Conservation (phyloP, 345 rosid species). For the Arabidopsis suecica region DNA sequence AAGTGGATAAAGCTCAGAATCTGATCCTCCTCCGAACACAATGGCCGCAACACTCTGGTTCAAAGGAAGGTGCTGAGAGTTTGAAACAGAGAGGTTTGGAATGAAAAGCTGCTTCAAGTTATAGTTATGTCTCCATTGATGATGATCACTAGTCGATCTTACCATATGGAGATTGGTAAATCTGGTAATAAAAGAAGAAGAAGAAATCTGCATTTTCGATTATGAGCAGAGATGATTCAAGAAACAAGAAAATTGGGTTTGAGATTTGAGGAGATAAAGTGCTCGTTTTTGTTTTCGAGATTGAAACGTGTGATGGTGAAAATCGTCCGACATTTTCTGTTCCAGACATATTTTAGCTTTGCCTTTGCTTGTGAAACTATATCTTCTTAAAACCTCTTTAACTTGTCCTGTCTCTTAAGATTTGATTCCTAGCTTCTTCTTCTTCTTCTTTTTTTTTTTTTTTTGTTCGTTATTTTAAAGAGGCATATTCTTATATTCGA, state of each 20-base stretch:
- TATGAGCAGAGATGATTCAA: slow-evolving; percentile 30
- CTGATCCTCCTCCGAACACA: slow-evolving; percentile 77
- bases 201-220: slow-evolving; percentile 41
- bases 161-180: slow-evolving; percentile 32
- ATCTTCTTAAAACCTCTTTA: slow-evolving; percentile 40
- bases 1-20: slow-evolving; percentile 70
- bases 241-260: neutral
- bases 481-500: slow-evolving; percentile 5
- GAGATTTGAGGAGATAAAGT: slow-evolving; percentile 37
- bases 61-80: slow-evolving; percentile 48
- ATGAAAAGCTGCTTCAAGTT: slow-evolving; percentile 35
- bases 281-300: slow-evolving; percentile 16
- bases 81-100: slow-evolving; percentile 45
- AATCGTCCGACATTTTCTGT: slow-evolving; percentile 46
- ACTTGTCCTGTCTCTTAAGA: slow-evolving; percentile 30
- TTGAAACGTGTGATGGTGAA: slow-evolving; percentile 39
- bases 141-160: slow-evolving; percentile 30
- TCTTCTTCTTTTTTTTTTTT: neutral
- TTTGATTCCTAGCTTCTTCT: slow-evolving; percentile 45
- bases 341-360: slow-evolving; percentile 42
- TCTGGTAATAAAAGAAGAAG: slow-evolving; percentile 35
- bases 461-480: neutral
- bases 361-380: slow-evolving; percentile 48
- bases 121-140: slow-evolving; percentile 38
- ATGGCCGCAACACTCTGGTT: slow-evolving; percentile 84